Evolutionary conservation across 2,329 filamentous ascomycete species (phyloP).

Genomic region (Piedraia hortae): DNA sequence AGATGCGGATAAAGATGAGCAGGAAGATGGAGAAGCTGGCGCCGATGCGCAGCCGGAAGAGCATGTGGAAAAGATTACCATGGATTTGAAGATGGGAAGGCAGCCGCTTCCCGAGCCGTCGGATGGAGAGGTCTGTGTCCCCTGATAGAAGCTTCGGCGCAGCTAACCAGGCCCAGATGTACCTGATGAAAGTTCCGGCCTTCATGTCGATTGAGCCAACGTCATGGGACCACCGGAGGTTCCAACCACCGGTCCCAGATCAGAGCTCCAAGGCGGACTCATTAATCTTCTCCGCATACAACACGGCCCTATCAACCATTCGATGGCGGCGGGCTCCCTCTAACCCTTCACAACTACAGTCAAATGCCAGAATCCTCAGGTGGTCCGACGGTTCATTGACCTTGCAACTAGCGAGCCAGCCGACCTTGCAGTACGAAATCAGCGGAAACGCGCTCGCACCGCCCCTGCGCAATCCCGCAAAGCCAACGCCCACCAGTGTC

Average conservation of each 20-base stretch:
- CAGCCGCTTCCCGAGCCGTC: constrained; percentile 43
- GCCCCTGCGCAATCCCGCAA: constrained; percentile 20
- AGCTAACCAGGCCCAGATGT: constrained; percentile 23
- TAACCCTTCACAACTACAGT: constrained; percentile 38
- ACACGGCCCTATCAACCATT: constrained; percentile 37
- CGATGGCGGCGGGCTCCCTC: constrained; percentile 40
- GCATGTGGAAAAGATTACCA: constrained; percentile 22
- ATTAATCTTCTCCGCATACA: constrained; percentile 28
- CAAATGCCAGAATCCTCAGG: constrained; percentile 45
- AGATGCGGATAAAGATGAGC: constrained; percentile 32
- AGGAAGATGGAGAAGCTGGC: constrained; percentile 31
- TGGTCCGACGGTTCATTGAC: constrained; percentile 63
- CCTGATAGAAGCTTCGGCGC: neutral
- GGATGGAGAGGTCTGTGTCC: constrained; percentile 31
- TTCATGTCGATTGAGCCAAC: constrained; percentile 45
- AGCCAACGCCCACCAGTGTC: constrained; percentile 20
- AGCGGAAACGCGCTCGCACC: constrained; percentile 42
- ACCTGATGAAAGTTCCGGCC: constrained; percentile 40
- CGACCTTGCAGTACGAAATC: constrained; percentile 44
- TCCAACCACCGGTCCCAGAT: constrained; percentile 33
- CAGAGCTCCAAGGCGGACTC: constrained; percentile 20
- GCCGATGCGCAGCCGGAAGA: constrained; percentile 16
- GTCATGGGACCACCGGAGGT: constrained; percentile 37
- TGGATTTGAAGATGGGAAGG: constrained; percentile 36
- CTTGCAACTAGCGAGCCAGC: constrained; percentile 40